Evolutionary conservation across 139 green algal species (phyloP).

Genomic region (Pseudopediastrum boryanum): DNA sequence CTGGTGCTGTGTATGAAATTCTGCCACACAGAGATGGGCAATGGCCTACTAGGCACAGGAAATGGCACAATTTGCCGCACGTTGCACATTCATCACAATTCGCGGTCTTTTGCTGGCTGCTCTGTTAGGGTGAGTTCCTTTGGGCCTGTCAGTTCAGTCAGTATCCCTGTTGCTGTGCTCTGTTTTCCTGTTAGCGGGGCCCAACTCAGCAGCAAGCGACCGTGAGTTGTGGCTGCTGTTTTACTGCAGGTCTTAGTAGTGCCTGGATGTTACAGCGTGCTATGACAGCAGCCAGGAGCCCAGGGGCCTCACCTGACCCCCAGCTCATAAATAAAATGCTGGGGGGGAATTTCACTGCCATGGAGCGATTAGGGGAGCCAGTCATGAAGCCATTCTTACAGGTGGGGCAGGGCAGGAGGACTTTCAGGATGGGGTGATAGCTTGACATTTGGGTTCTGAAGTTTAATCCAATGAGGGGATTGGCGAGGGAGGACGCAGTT

Average conservation of each 20-base stretch:
- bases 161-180: background rate
- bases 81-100: conserved; percentile 31
- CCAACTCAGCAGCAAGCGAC: conserved; percentile 12
- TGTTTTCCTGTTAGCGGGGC: background rate
- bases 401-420: conserved; percentile 44
- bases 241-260: conserved; percentile 64
- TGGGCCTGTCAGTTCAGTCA: background rate
- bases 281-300: conserved; percentile 74
- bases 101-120: background rate
- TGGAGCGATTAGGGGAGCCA: conserved; percentile 73
- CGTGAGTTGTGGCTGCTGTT: background rate
- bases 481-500: too few relatives aligned
- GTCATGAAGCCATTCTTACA: conserved; percentile 90
- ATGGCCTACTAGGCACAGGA: too few relatives aligned
- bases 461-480: too few relatives aligned
- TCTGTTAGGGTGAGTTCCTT: background rate
- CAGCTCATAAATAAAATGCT: conserved; percentile 79
- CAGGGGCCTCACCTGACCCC: conserved; percentile 8
- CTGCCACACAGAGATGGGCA: too few relatives aligned
- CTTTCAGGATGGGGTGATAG: too few relatives aligned
- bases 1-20: too few relatives aligned
- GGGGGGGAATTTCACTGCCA: conserved; percentile 83
- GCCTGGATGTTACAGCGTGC: conserved; percentile 90
- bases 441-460: too few relatives aligned
- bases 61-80: too few relatives aligned